phyloP scores from a whole-genome alignment of 2,329 filamentous ascomycete species.

The Berkeleyomyces basicola region DNA sequence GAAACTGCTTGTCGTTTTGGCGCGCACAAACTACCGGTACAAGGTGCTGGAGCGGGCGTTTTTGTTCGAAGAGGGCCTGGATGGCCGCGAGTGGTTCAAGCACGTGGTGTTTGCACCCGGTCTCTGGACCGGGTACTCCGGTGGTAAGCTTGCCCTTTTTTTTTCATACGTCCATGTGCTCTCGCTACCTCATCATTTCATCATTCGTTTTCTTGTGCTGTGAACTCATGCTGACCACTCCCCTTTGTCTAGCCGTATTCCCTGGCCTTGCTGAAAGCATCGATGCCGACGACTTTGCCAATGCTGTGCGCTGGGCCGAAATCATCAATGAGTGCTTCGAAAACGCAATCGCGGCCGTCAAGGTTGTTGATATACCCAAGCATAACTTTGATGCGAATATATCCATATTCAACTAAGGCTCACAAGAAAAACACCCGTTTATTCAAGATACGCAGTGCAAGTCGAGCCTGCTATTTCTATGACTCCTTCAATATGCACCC shows the following conservation, averaged over 20 bases:
- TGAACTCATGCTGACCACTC: slow-evolving; percentile 14
- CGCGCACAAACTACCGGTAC: slow-evolving; percentile 60
- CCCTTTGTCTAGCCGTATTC: slow-evolving; percentile 33
- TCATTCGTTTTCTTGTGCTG: not conserved
- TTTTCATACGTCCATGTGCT: not conserved
- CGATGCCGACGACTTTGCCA: slow-evolving; percentile 39
- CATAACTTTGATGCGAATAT: not conserved
- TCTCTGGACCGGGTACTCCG: slow-evolving; percentile 79
- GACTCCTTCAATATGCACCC: not conserved
- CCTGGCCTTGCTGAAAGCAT: slow-evolving; percentile 47
- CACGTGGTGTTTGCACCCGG: slow-evolving; percentile 88
- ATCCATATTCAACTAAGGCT: too few species aligned
- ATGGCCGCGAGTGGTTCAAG: slow-evolving; percentile 77
- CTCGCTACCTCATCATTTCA: not conserved
- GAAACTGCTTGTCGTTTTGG: slow-evolving; percentile 45
- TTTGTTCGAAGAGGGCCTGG: slow-evolving; percentile 57
- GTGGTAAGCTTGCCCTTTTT: slow-evolving; percentile 33
- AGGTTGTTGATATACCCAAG: not conserved
- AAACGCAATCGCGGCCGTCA: slow-evolving; percentile 21
- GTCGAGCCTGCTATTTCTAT: not conserved
- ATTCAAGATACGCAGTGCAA: not conserved
- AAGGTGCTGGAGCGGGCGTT: slow-evolving; percentile 73
- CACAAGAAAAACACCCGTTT: not conserved
- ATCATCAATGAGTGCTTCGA: slow-evolving; percentile 38
- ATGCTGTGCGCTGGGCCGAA: slow-evolving; percentile 40